These are phyloP conservation scores for Leptodontidium sp. DNA, from an alignment of 2,329 filamentous ascomycete species.

Conservation along the genomic window DNA sequence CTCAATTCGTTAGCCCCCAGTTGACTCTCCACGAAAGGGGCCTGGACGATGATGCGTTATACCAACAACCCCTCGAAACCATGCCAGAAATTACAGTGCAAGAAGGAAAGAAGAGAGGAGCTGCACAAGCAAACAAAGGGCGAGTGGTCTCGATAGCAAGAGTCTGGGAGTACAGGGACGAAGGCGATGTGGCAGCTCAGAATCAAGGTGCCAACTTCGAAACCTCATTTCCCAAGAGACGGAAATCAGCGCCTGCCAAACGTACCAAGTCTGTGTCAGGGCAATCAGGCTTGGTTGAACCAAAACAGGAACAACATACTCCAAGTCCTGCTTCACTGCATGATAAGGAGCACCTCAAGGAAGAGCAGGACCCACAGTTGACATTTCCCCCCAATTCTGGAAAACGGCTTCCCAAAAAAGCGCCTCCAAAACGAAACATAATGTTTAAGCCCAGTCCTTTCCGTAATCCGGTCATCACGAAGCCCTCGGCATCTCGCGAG, in stretches of 20 bases:
- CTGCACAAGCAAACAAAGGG: slow-evolving; percentile 20
- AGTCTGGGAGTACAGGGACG: slow-evolving; percentile 35
- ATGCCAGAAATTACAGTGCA: neutral
- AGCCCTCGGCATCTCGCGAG: slow-evolving; percentile 28
- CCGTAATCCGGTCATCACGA: slow-evolving; percentile 38
- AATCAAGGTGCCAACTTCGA: slow-evolving; percentile 20
- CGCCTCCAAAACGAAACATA: slow-evolving; percentile 11
- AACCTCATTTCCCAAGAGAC: slow-evolving; percentile 29
- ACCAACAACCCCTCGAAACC: slow-evolving; percentile 30
- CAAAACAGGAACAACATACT: slow-evolving; percentile 12
- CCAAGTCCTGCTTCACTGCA: neutral
- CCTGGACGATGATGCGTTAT: slow-evolving; percentile 27
- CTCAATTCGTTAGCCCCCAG: slow-evolving; percentile 31
- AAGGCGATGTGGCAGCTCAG: slow-evolving; percentile 32
- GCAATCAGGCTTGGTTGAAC: slow-evolving; percentile 4
- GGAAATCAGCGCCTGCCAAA: slow-evolving; percentile 31
- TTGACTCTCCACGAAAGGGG: slow-evolving; percentile 26
- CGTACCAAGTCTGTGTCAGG: slow-evolving; percentile 22
- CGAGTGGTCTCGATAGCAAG: slow-evolving; percentile 29
- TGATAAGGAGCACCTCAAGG: neutral
- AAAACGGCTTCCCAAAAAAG: slow-evolving; percentile 26
- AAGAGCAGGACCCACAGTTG: slow-evolving; percentile 27
- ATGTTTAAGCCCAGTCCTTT: slow-evolving; percentile 34
- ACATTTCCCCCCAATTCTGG: slow-evolving; percentile 30
- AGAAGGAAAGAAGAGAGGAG: slow-evolving; percentile 27